Evolutionary conservation across 2,329 filamentous ascomycete genomes (phyloP), one percentile per base, ranked within the genome.

Genomic region (Verticillium isaacii): DNA sequence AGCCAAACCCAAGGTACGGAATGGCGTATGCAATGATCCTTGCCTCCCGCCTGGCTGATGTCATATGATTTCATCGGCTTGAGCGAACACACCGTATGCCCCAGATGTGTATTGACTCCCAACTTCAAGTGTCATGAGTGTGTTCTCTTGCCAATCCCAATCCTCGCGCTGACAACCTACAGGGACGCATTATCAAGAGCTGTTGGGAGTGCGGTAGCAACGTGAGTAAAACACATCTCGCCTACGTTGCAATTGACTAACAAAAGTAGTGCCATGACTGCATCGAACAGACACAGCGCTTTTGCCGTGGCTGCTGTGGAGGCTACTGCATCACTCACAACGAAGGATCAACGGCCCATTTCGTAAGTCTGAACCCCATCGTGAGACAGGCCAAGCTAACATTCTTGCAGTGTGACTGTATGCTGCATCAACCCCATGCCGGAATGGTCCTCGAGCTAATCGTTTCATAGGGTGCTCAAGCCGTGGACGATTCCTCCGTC

Each of bases 171-270:
- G 41, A 66, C 59, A 52, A 15, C 54, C 76, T 75, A 25, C 75
- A 86, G 77, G 79, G 81, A 65, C 84, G 84, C 60, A 86, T 91
- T 71, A 86, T 85, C 15, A 80, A 78, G 68, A 85, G 92, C 69
- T 97, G 93, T 78, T 95, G 91, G 84, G 92, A 93, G 74, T 97
- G 93, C 73, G 92, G 92, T 59, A 85, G 85, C 65, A 94, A 91
- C 63, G 90, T 92, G 77, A 78, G 86, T 73, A 23, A 37, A 56
- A 5, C 19, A 25, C 5, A 14, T n/a, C 37, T 41, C 6, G 37
- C 37, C 17, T 15, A 41, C 17, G 17, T 41, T 2, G 17, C 17
- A 7, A n/a, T 41, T 17, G 23, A 39, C 60, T 54, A 62, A 32
- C 36, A 60, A 45, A 14, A 52, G 2, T 66, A 93, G 88, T 97